Base-by-base conservation (phyloP, 179 eudicot genomes). In the Silene noctiflora region DNA sequence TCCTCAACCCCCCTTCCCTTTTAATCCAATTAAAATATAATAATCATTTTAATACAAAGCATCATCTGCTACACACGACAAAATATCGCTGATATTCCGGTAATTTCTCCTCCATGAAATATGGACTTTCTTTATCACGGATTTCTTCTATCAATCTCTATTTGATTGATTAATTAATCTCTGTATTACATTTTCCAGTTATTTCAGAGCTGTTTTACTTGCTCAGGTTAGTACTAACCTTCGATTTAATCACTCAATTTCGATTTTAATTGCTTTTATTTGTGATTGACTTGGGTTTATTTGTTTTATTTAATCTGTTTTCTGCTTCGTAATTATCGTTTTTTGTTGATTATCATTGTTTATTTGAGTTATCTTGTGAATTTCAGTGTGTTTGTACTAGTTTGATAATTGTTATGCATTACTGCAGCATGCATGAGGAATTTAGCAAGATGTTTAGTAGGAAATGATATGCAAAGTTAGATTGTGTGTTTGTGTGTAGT, bases 171-270 rank as follows among this genome's bases (percentile, higher is more conserved):
- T 61, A 4, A 44, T 73, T 31, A 13, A 14, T 73, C 24, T 46
- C 39, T 60, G 53, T 60, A 35, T 55, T 25, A 1, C 16, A 3
- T 24, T 14, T 70, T 70, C 29, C 72, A 69, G 71, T 67, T 39
- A n/a, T 2, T 67, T 39, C 64, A 3, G 60, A 4, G 11, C n/a
- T 25, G 16, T 70, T 70, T n/a, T 76, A 68, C 79, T 70, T 27
- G 44, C 79, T 75, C 67, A 75, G 82, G 82, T 79, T 48, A 51
- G 76, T 76, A 48, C 0, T 8, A 53, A 20, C 68, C 31, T 29
- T 66, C 42, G 53, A 16, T 66, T 22, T 21, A 3, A 4, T 27
- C 9, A 63, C 24, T 62, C 4, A 48, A 16, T 14, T 62, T 79
- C 44, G 17, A 19, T 67, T 55, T 17, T 13, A 16, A 21, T 62